Conservation (phyloP, 1,284 basidiomycete species). For the Marasmius oreades region DNA sequence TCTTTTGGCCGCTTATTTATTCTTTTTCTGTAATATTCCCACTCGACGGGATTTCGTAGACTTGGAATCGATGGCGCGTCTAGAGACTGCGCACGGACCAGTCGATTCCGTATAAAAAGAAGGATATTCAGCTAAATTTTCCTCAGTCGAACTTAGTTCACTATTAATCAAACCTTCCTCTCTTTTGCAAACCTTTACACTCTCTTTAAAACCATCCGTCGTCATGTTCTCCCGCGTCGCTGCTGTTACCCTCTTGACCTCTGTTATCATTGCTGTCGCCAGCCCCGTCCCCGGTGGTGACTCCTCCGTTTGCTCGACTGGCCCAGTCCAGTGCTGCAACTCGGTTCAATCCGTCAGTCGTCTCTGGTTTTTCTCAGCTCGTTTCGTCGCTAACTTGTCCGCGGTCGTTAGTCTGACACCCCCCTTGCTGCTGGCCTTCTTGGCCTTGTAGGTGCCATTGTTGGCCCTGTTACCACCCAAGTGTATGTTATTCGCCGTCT, state of each 20-base stretch:
- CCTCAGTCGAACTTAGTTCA: slow-evolving; percentile 22
- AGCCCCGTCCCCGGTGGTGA: slow-evolving; percentile 4
- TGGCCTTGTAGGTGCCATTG: slow-evolving; percentile 21
- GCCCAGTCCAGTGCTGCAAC: slow-evolving; percentile 24
- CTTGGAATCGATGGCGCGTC: too few species aligned
- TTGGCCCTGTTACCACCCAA: slow-evolving; percentile 12
- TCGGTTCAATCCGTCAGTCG: slow-evolving; percentile 14
- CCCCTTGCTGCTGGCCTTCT: slow-evolving; percentile 16
- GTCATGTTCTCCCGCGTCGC: slow-evolving; percentile 25
- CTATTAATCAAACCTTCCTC: slow-evolving; percentile 16
- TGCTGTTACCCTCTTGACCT: slow-evolving; percentile 20
- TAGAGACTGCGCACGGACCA: too few species aligned
- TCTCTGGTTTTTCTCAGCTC: too few species aligned
- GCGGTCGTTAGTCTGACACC: slow-evolving; percentile 4
- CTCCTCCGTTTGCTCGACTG: slow-evolving; percentile 15
- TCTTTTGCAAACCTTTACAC: not conserved
- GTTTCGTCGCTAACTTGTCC: not conserved
- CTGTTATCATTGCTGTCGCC: slow-evolving; percentile 24
- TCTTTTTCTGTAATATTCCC: too few species aligned
- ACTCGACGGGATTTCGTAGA: too few species aligned
- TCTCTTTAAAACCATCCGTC: not conserved
- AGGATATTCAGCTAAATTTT: not conserved
- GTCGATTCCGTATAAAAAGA: not conserved
- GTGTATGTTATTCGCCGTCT: slow-evolving; percentile 6
- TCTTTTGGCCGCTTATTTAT: not conserved